These are phyloP conservation scores for Annulohypoxylon stygium DNA, from an alignment of 495 filamentous ascomycete species.

Conservation along the genomic window DNA sequence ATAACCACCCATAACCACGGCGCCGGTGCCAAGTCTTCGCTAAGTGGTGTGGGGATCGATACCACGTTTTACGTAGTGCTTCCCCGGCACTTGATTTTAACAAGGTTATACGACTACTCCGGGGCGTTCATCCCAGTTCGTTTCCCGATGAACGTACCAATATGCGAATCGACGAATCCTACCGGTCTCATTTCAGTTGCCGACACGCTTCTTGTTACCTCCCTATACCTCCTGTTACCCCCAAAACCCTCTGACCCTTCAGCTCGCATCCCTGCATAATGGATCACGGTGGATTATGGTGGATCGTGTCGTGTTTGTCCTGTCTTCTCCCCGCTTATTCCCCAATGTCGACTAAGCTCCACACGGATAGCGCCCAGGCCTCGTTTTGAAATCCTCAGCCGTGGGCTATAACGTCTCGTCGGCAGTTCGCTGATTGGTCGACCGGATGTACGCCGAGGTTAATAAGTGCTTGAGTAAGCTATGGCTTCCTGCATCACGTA, in stretches of 20 bases:
- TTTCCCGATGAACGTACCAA: not conserved
- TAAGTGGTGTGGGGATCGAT: conserved; percentile 30
- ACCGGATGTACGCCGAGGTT: conserved; percentile 31
- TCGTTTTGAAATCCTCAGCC: conserved; percentile 29
- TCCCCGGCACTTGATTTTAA: conserved; percentile 41
- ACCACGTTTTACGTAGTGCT: conserved; percentile 48
- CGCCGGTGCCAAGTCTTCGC: conserved; percentile 42
- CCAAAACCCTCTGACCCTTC: conserved; percentile 5
- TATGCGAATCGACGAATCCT: conserved; percentile 10
- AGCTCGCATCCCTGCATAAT: conserved; percentile 31
- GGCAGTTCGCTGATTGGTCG: conserved; percentile 52
- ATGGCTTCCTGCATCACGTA: conserved; percentile 5
- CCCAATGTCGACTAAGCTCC: conserved; percentile 32
- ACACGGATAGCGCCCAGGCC: conserved; percentile 36
- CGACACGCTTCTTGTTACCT: conserved; percentile 31
- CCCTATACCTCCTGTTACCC: conserved; percentile 7
- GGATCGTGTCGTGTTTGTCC: not conserved
- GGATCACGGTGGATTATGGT: conserved; percentile 14
- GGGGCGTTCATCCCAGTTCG: conserved; percentile 11
- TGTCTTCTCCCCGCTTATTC: conserved; percentile 41
- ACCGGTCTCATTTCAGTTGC: conserved; percentile 46
- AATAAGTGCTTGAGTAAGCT: conserved; percentile 44
- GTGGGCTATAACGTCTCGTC: conserved; percentile 35
- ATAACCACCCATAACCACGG: conserved; percentile 45
- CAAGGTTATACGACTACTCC: conserved; percentile 32